These are phyloP conservation scores for Hura crepitans DNA, from an alignment of 441 rosid genomes.

Conservation along the genomic window DNA sequence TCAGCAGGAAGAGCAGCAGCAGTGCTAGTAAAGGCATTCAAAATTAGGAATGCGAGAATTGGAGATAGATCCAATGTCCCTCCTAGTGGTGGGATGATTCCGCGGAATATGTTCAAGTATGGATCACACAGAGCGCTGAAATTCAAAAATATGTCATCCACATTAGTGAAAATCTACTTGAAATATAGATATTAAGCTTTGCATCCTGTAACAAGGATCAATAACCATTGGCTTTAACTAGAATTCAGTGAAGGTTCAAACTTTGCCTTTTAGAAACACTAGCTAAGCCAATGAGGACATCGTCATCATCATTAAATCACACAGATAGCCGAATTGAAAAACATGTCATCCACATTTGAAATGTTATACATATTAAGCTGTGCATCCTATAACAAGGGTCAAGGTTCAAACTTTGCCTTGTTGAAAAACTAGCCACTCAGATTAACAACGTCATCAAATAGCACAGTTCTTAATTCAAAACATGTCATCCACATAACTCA, in stretches of 20 bases:
- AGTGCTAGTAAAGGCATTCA: slow-evolving; percentile 72
- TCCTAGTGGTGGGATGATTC: slow-evolving; percentile 87
- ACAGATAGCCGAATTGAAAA: too few species aligned
- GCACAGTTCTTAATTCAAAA: too few species aligned
- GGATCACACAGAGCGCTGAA: slow-evolving; percentile 92
- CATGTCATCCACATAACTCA: too few species aligned
- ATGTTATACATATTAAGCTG: too few species aligned
- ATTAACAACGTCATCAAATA: too few species aligned
- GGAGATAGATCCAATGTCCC: slow-evolving; percentile 89
- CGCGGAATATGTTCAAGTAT: slow-evolving; percentile 89
- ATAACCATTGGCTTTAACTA: background rate
- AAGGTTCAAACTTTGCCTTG: too few species aligned
- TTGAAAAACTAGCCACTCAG: too few species aligned
- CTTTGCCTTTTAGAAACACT: too few species aligned
- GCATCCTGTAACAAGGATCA: background rate
- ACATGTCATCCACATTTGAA: too few species aligned
- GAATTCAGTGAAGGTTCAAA: background rate
- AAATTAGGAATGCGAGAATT: slow-evolving; percentile 73
- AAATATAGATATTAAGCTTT: background rate
- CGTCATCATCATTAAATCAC: background rate
- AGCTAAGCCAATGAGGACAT: background rate
- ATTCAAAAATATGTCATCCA: slow-evolving; percentile 11
- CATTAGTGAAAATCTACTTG: background rate
- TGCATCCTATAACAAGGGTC: too few species aligned
- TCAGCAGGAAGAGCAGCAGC: slow-evolving; percentile 88